Base-by-base conservation (phyloP, 495 filamentous ascomycete genomes). In the Penicillium antarcticum region DNA sequence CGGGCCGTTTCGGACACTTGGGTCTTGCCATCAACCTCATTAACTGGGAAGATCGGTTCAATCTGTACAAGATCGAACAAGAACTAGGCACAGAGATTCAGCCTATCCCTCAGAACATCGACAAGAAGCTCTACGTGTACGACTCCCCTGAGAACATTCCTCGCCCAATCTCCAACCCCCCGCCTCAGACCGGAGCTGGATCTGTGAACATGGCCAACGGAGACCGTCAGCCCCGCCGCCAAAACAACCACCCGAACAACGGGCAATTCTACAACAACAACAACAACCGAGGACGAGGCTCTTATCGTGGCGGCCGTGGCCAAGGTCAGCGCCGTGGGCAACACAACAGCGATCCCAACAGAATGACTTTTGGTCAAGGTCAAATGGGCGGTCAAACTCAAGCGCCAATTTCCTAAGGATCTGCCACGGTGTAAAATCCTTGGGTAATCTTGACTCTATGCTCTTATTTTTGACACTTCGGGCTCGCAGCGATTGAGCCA, bases 41-140 rank as follows among this genome's bases (percentile, higher is more conserved):
- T 75, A 97, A 92, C 65, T 99, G 94, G 94, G 94, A 97, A 51
- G 94, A 99, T 67, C 85, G 94, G 23, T 97, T 95, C 81, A 99
- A 97, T 69, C 79, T 99, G 10, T 99, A 97, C 76, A 95, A 92
- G 66, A 97, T 99, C 61, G 94, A 99, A 67, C 89, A 95, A 48
- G 94, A 99, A 56, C 77, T 99, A 16, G 92, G 92, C 35, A 97
- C 94, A 6, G 95, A 99, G 71, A 99, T 99, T 56, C 88, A 91
- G 55, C 86, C 94, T 24, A 99, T 99, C 60, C 95, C 95, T 21
- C 80, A 84, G 36, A 86, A 82, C 51, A 99, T 99, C 51, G 95
- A 97, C 73, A 97, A 97, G 82, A 95, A 87, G 52, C 86, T 99
- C 24, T 97, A 99, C 59, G 94, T 97, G 42, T 97, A 97, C 67